These are phyloP conservation scores for Verticillium klebahnii DNA, from an alignment of 2,329 filamentous ascomycete species.

Conservation along the genomic window DNA sequence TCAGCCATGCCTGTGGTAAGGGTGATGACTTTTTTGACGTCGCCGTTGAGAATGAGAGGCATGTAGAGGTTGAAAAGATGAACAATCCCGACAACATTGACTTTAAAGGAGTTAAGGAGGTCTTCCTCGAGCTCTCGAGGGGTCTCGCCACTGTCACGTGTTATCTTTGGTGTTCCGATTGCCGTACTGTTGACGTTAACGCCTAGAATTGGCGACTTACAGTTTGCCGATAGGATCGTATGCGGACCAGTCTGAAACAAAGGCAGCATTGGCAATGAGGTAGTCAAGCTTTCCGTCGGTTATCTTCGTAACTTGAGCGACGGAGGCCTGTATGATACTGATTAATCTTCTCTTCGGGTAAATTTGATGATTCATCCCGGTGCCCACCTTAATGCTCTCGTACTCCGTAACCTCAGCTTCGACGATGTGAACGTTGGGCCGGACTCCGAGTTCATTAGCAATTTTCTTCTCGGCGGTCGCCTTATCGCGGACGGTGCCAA, in stretches of 20 bases:
- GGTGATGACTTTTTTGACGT: conserved; percentile 48
- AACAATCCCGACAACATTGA: conserved; percentile 47
- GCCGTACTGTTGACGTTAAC: not conserved
- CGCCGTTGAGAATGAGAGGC: conserved; percentile 45
- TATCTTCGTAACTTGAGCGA: conserved; percentile 24
- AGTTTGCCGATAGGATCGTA: conserved; percentile 28
- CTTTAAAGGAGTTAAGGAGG: conserved; percentile 26
- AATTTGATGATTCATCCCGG: not conserved
- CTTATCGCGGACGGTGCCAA: conserved; percentile 44
- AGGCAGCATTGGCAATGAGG: conserved; percentile 46
- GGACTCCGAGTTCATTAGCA: conserved; percentile 27
- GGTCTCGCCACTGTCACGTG: not conserved
- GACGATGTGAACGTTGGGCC: conserved; percentile 32
- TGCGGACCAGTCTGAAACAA: conserved; percentile 17
- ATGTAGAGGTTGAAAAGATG: conserved; percentile 49
- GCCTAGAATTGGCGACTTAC: conserved; percentile 21
- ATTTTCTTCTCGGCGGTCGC: conserved; percentile 35
- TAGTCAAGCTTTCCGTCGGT: conserved; percentile 39
- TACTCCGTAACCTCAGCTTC: conserved; percentile 38
- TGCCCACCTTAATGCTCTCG: conserved; percentile 21
- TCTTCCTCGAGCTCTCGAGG: conserved; percentile 1
- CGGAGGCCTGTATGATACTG: conserved; percentile 24
- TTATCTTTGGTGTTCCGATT: too few relatives aligned
- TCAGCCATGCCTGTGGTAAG: conserved; percentile 47
- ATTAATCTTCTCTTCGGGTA: too few relatives aligned